phyloP scores from a whole-genome alignment of 2,329 filamentous ascomycete species.

The Intubia oerlemansii region DNA sequence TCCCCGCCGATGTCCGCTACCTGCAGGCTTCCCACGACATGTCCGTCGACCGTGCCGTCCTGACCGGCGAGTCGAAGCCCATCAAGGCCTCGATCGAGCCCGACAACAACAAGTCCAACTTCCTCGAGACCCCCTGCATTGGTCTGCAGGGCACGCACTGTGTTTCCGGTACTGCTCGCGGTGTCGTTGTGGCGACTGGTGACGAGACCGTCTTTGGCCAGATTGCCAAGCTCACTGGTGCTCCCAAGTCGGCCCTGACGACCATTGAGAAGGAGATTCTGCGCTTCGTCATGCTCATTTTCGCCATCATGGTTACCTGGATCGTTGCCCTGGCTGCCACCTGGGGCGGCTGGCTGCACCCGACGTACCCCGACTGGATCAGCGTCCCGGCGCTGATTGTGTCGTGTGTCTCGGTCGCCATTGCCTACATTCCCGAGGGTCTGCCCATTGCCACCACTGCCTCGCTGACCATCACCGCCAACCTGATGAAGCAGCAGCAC shows the following conservation, averaged over 20 bases:
- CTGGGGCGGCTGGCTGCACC: slow-evolving; percentile 48
- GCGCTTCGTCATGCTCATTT: slow-evolving; percentile 51
- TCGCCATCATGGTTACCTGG: slow-evolving; percentile 43
- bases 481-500: slow-evolving; percentile 54
- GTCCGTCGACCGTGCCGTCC: slow-evolving; percentile 50
- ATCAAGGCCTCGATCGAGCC: slow-evolving; percentile 40
- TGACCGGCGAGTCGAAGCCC: slow-evolving; percentile 51
- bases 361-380: slow-evolving; percentile 47
- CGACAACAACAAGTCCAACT: slow-evolving; percentile 23
- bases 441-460: slow-evolving; percentile 48
- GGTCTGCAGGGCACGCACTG: slow-evolving; percentile 65
- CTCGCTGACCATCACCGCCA: slow-evolving; percentile 53
- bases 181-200: slow-evolving; percentile 50
- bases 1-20: slow-evolving; percentile 54
- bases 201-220: slow-evolving; percentile 56
- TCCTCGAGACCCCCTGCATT: slow-evolving; percentile 55
- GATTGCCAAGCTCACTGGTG: slow-evolving; percentile 50
- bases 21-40: slow-evolving; percentile 30
- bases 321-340: slow-evolving; percentile 42
- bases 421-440: slow-evolving; percentile 59
- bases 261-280: slow-evolving; percentile 52
- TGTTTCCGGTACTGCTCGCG: slow-evolving; percentile 43
- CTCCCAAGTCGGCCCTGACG: slow-evolving; percentile 46
- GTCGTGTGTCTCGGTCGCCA: slow-evolving; percentile 47
- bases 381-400: slow-evolving; percentile 52